Conservation (phyloP, 2,329 filamentous ascomycete species). For the Aspergillus unguis region DNA sequence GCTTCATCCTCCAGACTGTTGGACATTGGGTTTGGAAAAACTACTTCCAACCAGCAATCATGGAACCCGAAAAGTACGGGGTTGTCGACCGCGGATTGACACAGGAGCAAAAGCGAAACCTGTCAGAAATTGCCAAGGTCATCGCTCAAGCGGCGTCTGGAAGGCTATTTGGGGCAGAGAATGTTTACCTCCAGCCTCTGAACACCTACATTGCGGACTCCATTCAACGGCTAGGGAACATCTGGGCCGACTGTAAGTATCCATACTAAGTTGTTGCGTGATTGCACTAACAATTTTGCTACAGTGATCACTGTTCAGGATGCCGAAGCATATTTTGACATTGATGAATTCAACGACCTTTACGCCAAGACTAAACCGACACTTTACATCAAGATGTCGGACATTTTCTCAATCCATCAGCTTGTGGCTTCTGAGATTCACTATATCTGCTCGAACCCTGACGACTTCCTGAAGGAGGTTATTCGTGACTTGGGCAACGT, state of each 20-base stretch:
- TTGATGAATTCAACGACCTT: conserved; percentile 97
- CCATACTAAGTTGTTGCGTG: background rate
- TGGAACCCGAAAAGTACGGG: conserved; percentile 87
- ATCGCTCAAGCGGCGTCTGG: conserved; percentile 85
- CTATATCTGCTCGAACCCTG: conserved; percentile 71
- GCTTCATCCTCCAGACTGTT: conserved; percentile 75
- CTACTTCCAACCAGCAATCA: conserved; percentile 84
- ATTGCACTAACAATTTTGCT: conserved; percentile 31
- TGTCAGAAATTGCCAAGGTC: conserved; percentile 87
- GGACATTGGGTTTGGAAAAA: conserved; percentile 92
- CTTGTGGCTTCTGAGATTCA: conserved; percentile 76
- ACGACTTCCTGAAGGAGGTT: conserved; percentile 87
- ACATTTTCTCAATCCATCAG: conserved; percentile 94
- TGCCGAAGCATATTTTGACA: conserved; percentile 89
- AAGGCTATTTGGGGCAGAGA: conserved; percentile 85
- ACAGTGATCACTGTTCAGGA: conserved; percentile 76
- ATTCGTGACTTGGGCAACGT: conserved; percentile 91
- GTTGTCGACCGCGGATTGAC: conserved; percentile 86
- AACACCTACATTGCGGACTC: conserved; percentile 89
- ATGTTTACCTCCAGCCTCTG: conserved; percentile 90
- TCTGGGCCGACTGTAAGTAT: conserved; percentile 63
- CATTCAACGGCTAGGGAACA: conserved; percentile 71
- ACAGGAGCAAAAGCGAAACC: conserved; percentile 87
- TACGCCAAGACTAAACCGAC: conserved; percentile 96
- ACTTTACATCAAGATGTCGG: conserved; percentile 97